Evolutionary conservation across 441 rosid genomes (phyloP).

Genomic region (Bruguiera hainesii): DNA sequence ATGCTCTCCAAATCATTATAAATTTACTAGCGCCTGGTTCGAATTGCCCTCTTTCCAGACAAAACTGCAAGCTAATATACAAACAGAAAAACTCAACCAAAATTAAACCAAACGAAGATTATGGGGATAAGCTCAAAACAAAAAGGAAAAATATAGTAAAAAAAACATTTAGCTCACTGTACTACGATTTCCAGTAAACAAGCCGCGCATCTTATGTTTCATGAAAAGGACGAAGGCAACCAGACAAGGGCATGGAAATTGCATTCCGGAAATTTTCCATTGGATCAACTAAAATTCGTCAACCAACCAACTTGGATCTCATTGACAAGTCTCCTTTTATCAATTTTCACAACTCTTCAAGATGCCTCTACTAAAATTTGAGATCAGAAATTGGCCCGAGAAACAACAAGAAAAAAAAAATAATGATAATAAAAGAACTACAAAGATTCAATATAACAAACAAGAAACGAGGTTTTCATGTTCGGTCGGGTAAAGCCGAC

Average conservation of each 20-base stretch:
- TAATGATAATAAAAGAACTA: no score
- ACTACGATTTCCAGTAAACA: neutral
- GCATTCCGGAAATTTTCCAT: no score
- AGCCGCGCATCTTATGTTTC: neutral
- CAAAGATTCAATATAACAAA: no score
- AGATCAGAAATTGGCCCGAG: neutral
- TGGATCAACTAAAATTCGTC: no score
- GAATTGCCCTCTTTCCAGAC: slow-evolving; percentile 22
- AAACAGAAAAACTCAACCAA: neutral
- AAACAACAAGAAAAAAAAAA: no score
- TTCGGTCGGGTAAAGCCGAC: neutral
- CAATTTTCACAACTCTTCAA: no score
- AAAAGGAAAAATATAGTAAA: neutral
- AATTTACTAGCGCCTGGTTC: slow-evolving; percentile 11
- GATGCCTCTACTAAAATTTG: neutral
- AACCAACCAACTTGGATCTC: no score
- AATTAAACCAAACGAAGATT: neutral
- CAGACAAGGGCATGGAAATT: no score
- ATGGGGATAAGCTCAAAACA: neutral
- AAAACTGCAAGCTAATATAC: slow-evolving; percentile 28
- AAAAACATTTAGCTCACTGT: neutral
- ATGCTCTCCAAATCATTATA: slow-evolving; percentile 61
- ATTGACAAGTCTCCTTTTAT: no score
- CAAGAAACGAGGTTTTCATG: neutral
- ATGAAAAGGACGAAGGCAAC: no score